A percentile compares a stretch with the other conserved stretches of the same genome.
Evolutionary conservation across 306 rosid species (phyloP).

Genomic region (Carpinus fangiana): DNA sequence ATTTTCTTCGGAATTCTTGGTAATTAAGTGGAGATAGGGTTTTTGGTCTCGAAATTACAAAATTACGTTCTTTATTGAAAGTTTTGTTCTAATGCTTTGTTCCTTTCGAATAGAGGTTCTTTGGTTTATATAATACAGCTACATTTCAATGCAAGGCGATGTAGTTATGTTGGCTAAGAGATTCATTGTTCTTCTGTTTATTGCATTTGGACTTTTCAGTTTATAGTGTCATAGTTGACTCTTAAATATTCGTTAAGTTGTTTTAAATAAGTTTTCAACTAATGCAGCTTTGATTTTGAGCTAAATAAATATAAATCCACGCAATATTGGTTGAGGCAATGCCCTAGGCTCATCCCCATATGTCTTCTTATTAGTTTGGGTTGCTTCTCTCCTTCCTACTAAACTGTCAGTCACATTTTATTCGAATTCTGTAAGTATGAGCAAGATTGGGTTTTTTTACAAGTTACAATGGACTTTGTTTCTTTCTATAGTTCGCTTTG

Average conservation of each 20-base stretch:
- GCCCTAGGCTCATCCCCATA: not conserved
- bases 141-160: not conserved
- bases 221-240: not conserved
- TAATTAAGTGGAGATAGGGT: not conserved
- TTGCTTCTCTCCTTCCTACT: not conserved
- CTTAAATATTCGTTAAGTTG: too few relatives aligned
- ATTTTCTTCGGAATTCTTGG: not conserved
- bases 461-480: not conserved
- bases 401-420: not conserved
- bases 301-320: not conserved
- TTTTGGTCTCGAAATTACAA: not conserved
- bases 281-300: not conserved
- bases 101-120: not conserved
- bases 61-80: not conserved
- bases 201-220: not conserved
- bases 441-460: not conserved
- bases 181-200: not conserved
- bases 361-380: not conserved
- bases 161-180: not conserved
- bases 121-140: not conserved
- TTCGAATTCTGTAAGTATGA: not conserved
- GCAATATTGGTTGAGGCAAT: not conserved
- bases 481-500: not conserved
- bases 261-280: not conserved
- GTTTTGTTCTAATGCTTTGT: not conserved